phyloP scores from a whole-genome alignment of 1,284 basidiomycete species.

The Leccinum subrobustum region DNA sequence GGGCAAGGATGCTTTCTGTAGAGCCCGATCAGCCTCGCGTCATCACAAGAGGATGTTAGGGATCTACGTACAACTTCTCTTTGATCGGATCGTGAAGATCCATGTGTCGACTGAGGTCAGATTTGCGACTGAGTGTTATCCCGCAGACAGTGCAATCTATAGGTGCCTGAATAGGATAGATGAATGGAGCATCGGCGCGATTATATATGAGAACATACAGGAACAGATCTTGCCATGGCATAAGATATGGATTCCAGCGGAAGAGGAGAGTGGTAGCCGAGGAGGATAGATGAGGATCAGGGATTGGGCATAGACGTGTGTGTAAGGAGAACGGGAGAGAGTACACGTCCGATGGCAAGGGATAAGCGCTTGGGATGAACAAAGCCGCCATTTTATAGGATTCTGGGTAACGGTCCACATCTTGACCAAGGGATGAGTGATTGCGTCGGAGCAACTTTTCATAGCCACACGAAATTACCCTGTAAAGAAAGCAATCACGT shows the following conservation, averaged over 20 bases:
- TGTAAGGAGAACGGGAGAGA: background rate
- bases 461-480: constrained; percentile 24
- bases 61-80: constrained; percentile 16
- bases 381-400: constrained; percentile 22
- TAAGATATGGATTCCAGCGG: background rate
- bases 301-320: background rate
- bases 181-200: constrained; percentile 3
- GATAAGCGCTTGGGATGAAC: constrained; percentile 1
- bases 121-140: constrained; percentile 14
- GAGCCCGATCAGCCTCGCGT: constrained; percentile 5
- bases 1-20: constrained; percentile 31
- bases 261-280: background rate
- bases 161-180: constrained; percentile 6
- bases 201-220: constrained; percentile 11
- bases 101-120: constrained; percentile 24
- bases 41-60: background rate
- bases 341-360: background rate
- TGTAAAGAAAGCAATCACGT: constrained; percentile 22
- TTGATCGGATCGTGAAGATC: constrained; percentile 16
- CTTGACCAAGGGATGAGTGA: constrained; percentile 18
- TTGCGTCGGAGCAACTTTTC: constrained; percentile 27
- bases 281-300: background rate
- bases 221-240: background rate
- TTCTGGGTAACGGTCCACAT: constrained; percentile 2
- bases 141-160: constrained; percentile 14